Percentiles rank a stretch among this genome's conserved stretches.
Conservation (phyloP, 2,329 filamentous ascomycete species). For the Akanthomyces uredinophilus region DNA sequence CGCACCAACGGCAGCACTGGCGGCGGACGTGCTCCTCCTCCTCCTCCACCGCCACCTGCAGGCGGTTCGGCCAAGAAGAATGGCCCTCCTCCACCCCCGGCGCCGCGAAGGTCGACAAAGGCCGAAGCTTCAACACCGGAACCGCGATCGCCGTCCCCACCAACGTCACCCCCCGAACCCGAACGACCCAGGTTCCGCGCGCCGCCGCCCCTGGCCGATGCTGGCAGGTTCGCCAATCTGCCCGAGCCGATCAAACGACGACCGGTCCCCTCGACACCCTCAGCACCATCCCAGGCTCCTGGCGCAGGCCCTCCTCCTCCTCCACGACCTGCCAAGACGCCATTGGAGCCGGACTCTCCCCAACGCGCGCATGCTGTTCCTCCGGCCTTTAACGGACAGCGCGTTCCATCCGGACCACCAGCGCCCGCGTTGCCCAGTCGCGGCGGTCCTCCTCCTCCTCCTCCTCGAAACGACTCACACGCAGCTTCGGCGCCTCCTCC, state of each 20-base stretch:
- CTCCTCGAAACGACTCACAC: constrained; percentile 35
- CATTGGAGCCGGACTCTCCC: constrained; percentile 56
- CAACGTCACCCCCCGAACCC: constrained; percentile 23
- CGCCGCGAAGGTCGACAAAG: constrained; percentile 55
- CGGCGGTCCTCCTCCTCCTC: constrained; percentile 66
- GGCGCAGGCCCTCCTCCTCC: constrained; percentile 31
- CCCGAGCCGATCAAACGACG: constrained; percentile 25
- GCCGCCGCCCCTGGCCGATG: constrained; percentile 83
- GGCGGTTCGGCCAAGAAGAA: constrained; percentile 27
- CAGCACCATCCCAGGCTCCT: constrained; percentile 22
- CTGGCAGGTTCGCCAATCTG: constrained; percentile 74
- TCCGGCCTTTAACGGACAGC: constrained; percentile 69
- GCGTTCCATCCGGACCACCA: constrained; percentile 40
- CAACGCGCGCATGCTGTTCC: constrained; percentile 67
- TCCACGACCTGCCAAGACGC: constrained; percentile 58
- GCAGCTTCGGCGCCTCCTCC: constrained; percentile 35
- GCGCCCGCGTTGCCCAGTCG: constrained; percentile 67
- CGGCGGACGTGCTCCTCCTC: constrained; percentile 31
- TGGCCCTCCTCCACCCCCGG: constrained; percentile 51
- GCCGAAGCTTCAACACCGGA: constrained; percentile 55
- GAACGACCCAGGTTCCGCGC: constrained; percentile 67
- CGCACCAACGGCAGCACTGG: constrained; percentile 27
- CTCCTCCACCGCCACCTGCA: constrained; percentile 22
- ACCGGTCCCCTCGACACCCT: constrained; percentile 24
- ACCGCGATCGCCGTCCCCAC: constrained; percentile 61